These are phyloP conservation scores for Candida insectalens DNA, from an alignment of 805 yeast genomes.

Conservation along the genomic window DNA sequence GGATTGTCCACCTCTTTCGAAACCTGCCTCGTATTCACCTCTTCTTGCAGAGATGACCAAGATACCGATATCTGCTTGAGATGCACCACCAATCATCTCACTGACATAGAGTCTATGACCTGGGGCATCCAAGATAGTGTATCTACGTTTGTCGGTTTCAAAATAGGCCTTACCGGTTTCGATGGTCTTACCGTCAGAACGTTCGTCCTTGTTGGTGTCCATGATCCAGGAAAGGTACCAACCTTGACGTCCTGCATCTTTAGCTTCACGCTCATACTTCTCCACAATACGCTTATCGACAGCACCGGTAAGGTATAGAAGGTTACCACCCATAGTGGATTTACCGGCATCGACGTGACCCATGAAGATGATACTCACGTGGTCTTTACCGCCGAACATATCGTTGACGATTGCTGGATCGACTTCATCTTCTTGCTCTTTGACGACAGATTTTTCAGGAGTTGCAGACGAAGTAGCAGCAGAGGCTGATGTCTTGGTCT, in stretches of 20 bases:
- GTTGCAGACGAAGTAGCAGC: conserved; percentile 19
- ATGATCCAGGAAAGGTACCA: conserved; percentile 99
- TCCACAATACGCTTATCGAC: conserved; percentile 98
- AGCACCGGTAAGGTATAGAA: conserved; percentile 86
- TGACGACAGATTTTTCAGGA: conserved; percentile 42
- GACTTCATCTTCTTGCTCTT: conserved; percentile 70
- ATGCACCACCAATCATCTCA: conserved; percentile 99
- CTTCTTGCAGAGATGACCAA: conserved; percentile 96
- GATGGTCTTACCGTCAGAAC: conserved; percentile 97
- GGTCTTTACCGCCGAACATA: conserved; percentile 96
- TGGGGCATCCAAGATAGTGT: conserved; percentile 97
- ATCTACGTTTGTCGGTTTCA: conserved; percentile 96
- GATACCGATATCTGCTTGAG: conserved; percentile 98
- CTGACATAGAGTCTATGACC: conserved; percentile 99
- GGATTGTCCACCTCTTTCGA: conserved; percentile 98
- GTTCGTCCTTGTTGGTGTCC: conserved; percentile 98
- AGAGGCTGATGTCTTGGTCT: conserved; percentile 2
- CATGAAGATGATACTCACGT: conserved; percentile 94
- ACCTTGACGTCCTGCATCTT: conserved; percentile 99
- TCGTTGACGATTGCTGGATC: conserved; percentile 86
- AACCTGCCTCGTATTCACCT: conserved; percentile 99
- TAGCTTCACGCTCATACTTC: conserved; percentile 96
- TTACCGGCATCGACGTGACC: conserved; percentile 99
- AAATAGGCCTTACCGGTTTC: conserved; percentile 98
- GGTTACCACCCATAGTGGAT: conserved; percentile 98